Conservation (phyloP, 1,284 basidiomycete genomes). For the Moesziomyces antarcticus region DNA sequence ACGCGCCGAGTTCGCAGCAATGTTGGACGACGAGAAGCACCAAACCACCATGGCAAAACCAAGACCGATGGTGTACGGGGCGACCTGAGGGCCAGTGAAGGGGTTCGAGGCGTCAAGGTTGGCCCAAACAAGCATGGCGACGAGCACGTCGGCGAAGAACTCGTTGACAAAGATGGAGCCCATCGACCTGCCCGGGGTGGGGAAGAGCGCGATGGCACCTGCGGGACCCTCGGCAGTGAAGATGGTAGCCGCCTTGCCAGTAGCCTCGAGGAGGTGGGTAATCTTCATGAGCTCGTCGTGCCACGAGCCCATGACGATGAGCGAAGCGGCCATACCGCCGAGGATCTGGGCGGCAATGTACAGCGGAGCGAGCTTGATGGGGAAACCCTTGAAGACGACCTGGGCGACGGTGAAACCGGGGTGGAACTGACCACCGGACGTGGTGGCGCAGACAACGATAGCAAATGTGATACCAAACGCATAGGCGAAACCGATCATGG, state of each 20-base stretch:
- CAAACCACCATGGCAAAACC: conserved; percentile 54
- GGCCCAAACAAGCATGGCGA: conserved; percentile 57
- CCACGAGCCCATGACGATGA: conserved; percentile 50
- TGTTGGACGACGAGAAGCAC: conserved; percentile 51
- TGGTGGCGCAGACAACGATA: conserved; percentile 51
- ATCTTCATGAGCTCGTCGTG: conserved; percentile 49
- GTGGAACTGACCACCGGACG: conserved; percentile 58
- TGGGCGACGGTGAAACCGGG: conserved; percentile 55
- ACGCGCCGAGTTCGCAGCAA: conserved; percentile 57
- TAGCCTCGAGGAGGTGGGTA: conserved; percentile 30
- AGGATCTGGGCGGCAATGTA: conserved; percentile 55
- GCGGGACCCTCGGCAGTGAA: conserved; percentile 55
- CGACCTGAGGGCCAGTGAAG: conserved; percentile 47
- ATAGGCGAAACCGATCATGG: conserved; percentile 58
- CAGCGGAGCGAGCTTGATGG: conserved; percentile 47
- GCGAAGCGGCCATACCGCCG: conserved; percentile 49
- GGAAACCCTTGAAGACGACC: conserved; percentile 60
- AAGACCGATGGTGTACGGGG: conserved; percentile 57
- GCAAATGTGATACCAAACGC: conserved; percentile 55
- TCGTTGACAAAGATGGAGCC: conserved; percentile 56
- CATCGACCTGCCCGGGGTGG: conserved; percentile 41
- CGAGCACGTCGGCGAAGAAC: conserved; percentile 52
- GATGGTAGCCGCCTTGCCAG: conserved; percentile 40
- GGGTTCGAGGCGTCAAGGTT: conserved; percentile 56
- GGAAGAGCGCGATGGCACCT: conserved; percentile 56